Base-by-base conservation (phyloP, 192 early-diverging fungal genomes). In the Dimargaris verticillata region DNA sequence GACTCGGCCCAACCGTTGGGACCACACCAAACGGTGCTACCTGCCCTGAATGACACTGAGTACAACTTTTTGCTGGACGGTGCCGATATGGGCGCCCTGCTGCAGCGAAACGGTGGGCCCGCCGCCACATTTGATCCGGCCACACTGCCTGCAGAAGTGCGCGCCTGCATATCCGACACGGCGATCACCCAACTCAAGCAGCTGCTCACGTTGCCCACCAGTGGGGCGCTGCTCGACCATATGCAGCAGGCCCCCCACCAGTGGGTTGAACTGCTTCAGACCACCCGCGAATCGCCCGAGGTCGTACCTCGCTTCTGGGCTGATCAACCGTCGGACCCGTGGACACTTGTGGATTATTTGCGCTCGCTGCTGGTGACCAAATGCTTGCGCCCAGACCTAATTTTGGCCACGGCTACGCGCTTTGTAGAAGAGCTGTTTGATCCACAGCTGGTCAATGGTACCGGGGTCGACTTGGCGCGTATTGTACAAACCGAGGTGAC, bases 311-410 rank as follows among this genome's bases (percentile, higher is more conserved):
- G 20, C 2, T 3, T 25, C 13, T 26, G 43, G 54, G 48, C 67
- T 17, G 14, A 22, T 11, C 44, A 62, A 6, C 10, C 20, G 6
- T 25, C 49, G 0, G 49, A 61, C 42, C 25, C 45, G 7, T 26
- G 48, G 44, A 45, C 60, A 0, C 64, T 28, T 33, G 80, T 81
- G 22, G 66, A 78, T 18, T 80, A 83, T 28, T 80, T 99, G 66
- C 76, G 84, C 45, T 83, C 84, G 54, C 71, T 96, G 55, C 63
- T 96, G 44, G 69, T 96, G 10, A 70, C 94, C 62, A 90, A 92
- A 61, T 78, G 80, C 58, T 71, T 98, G 72, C 80, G 92, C 49
- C 88, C 97, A 2, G 95, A 96, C 69, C 86, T 90, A 15, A 64
- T 99, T n/a, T 62, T 87, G 47, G 67, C 84, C 5, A 83, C 92